Evolutionary conservation across 495 filamentous ascomycete genomes (phyloP), one percentile per base, ranked within the genome.

Genomic region (Barbatosphaeria neglecta): DNA sequence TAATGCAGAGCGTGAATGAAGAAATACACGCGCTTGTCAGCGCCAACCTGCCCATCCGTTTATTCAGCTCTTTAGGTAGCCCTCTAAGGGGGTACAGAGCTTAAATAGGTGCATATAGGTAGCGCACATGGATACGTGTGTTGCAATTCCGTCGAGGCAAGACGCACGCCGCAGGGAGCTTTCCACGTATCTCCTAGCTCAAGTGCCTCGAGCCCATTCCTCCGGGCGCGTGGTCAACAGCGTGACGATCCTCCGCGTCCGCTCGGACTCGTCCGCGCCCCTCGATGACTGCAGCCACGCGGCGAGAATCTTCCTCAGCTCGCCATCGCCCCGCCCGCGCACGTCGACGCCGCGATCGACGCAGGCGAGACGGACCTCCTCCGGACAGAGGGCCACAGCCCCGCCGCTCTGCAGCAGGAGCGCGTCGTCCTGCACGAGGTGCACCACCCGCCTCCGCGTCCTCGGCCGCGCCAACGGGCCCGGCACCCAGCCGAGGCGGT

Each of bases 351-450:
- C 70, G 1, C 70, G 55, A 1, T 69, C 69, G 41, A 55, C 51
- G 27, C 64, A 69, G 39, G 70, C 69, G 0, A 74, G 43, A 45
- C 51, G 50, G 3, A 72, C 56, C 57, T 74, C 70, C 16, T 69
- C 67, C 4, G 47, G 53, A 10, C 63, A 61, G 10, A 74, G 51
- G 18, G 44, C 56, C 2, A 33, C 20, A 11, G 58, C 60, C 5
- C 65, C 69, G 1, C 70, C 69, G 1, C 54, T 62, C 23, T 50
- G 37, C 16, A 53, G 33, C 7, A 74, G 22, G 52, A 70, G 43
- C 28, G 41, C 44, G 44, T 71, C 59, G 44, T 73, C 62, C 37
- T 13, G 56, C 48, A 77, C 73, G 40, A 77, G 69, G 47, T 75
- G 74, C 35, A 75, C 70, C 56, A 81, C 62, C 45, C 62, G 59